Base-by-base conservation (phyloP, 495 filamentous ascomycete genomes). In the Podospora didyma region DNA sequence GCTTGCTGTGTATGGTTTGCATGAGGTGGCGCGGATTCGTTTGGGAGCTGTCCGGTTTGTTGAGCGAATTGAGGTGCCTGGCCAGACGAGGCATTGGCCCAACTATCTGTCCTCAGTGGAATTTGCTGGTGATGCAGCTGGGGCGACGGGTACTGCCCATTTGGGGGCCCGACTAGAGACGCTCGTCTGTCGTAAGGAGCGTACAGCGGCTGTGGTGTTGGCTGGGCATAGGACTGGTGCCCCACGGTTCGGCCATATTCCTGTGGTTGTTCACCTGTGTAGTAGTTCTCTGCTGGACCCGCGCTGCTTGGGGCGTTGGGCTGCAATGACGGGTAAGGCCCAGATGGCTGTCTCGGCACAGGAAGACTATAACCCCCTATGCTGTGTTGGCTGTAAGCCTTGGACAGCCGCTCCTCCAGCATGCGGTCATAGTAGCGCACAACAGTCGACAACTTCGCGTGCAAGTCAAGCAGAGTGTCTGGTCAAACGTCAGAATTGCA, bases 361-460 rank as follows among this genome's bases (percentile, higher is more conserved):
- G 78, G 75, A 17, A 79, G 69, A 56, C 68, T 73, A 58, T 83
- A 83, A 20, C 81, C 76, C 7, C 79, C 75, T 34, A 85, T 75
- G 42, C 73, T 84, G 59, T 92, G 89, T 62, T 96, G 90, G 59
- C 85, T 88, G 70, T 97, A 97, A 2, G 94, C 91, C 65, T 86
- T 94, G 2, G 91, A 94, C 9, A 98, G 77, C 14, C 94, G 86
- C 51, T 97, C 95, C 70, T 98, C 94, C 2, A 98, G 76, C 95
- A 98, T 97, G 19, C 90, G 85, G 68, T 98, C 95, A 66, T 98
- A 98, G 63, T 97, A 98, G n/a, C 94, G 85, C 20, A 98, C 95
- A 46, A 97, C 95, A 1, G 94, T 96, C 2, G 92, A 92, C 9
- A 98, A 77, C 72, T 98, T 98, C 31, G 90, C 85, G 71, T 98